Evolutionary conservation across 2,329 filamentous ascomycete species (phyloP), one percentile per base, ranked within the genome.

Genomic region (Fusarium chuoi): DNA sequence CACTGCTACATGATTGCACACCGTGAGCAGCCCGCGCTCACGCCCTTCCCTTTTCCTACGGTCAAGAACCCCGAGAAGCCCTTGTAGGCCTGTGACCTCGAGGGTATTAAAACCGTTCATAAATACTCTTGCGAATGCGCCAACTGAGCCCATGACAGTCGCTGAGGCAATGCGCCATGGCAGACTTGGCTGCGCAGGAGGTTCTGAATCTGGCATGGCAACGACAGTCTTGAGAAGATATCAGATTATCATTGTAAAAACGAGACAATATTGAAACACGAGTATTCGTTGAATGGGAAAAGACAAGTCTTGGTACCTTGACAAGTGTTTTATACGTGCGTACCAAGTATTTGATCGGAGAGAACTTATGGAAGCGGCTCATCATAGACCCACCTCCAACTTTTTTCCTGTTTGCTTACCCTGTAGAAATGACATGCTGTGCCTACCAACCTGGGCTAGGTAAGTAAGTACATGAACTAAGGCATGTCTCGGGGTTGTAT

Each of bases 1-100:
- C 83, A 85, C 83, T 26, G 80, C 82, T 58, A 84, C 81, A 66
- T 85, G 83, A 48, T 85, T 85, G 64, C 82, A 85, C 14, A 84
- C 94, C 74, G 96, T 98, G 70, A 98, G 87, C 69, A 98, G 87
- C 24, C 96, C 96, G 77, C 91, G 89, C 65, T 92, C 86, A 73
- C 94, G 90, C 57, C 87, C 87, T 46, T 89, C 87, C 7, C 90
- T 88, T 75, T 87, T 87, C 70, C 96, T 89, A 75, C 89, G 88
- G 77, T 98, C 95, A 42, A 98, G 84, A 9, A 96, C 84, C 56
- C 90, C 86, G 41, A 96, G 84, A 74, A 99, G 96, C 17, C 87
- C 84, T 54, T 95, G 90, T 69, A 97, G 85, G 3, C 96, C 96
- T 77, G 91, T 87, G 10, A 94, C 90, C 81, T 98, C 91, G 52